Percentiles rank a stretch among this genome's conserved stretches.
Evolutionary conservation across 306 rosid species (phyloP).

Genomic region (Sesbania bispinosa): DNA sequence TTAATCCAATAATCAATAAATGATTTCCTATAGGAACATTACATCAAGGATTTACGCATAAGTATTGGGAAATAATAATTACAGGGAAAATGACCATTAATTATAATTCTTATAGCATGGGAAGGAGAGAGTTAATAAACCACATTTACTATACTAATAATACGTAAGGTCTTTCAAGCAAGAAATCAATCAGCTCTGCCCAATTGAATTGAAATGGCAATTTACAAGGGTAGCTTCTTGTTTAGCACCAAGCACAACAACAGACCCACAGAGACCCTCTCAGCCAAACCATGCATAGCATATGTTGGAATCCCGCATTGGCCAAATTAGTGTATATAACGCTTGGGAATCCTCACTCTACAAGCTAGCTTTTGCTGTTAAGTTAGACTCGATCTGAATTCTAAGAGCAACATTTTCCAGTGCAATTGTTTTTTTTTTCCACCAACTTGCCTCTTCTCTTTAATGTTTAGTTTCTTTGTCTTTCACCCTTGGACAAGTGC

Average conservation of each 20-base stretch:
- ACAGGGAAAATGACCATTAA: slow-evolving; percentile 23
- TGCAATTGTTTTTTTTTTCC: neutral
- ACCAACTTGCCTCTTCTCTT: neutral
- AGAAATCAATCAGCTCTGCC: slow-evolving; percentile 5
- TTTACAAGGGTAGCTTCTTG: neutral
- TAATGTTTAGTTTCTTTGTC: neutral
- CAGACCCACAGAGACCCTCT: neutral
- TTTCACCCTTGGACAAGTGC: neutral
- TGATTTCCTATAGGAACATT: slow-evolving; percentile 53
- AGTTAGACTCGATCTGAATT: too few relatives aligned
- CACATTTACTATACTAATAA: neutral
- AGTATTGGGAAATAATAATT: slow-evolving; percentile 1
- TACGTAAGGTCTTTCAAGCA: neutral
- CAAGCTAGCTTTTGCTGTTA: too few relatives aligned
- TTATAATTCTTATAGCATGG: neutral
- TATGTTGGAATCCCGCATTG: too few relatives aligned
- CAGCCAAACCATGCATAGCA: neutral
- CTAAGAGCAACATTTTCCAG: neutral
- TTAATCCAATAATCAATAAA: slow-evolving; percentile 88
- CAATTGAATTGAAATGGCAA: slow-evolving; percentile 4
- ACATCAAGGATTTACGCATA: slow-evolving; percentile 13
- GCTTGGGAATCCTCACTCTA: too few relatives aligned
- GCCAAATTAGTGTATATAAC: too few relatives aligned
- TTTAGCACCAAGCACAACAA: neutral
- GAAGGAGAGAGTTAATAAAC: slow-evolving; percentile 5